Conservation (phyloP, 2,329 filamentous ascomycete species). For the Fusarium acutatum region DNA sequence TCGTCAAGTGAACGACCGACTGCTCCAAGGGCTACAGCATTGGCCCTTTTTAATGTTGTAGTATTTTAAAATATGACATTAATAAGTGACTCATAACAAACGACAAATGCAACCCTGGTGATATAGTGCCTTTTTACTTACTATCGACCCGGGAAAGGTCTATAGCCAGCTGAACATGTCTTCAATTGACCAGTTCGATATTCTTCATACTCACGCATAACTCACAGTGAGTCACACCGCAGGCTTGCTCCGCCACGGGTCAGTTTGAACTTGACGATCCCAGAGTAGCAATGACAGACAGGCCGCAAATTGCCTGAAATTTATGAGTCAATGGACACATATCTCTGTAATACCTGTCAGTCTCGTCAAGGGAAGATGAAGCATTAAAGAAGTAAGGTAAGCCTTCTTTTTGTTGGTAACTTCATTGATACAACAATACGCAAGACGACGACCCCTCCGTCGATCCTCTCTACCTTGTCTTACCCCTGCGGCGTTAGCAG, state of each 20-base stretch:
- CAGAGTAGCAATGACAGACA: neutral
- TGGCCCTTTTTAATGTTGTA: neutral
- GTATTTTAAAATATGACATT: neutral
- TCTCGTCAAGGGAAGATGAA: neutral
- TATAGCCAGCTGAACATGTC: neutral
- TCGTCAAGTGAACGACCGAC: neutral
- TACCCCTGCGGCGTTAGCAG: neutral
- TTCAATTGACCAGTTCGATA: neutral
- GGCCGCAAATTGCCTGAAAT: neutral
- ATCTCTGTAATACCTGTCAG: neutral
- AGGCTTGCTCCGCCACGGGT: neutral
- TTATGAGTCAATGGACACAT: neutral
- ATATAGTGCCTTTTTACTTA: neutral
- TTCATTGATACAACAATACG: neutral
- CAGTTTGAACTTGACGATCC: neutral
- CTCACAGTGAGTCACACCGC: conserved; percentile 1
- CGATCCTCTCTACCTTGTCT: neutral
- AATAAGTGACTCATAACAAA: neutral
- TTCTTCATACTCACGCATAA: neutral
- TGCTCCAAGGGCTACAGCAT: neutral
- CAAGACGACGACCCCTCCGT: neutral
- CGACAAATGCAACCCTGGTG: neutral
- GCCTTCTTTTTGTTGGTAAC: neutral
- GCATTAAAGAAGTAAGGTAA: neutral
- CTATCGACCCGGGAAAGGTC: neutral